Base-by-base conservation (phyloP, 1,284 basidiomycete genomes). In the Hymenochaete sp. region DNA sequence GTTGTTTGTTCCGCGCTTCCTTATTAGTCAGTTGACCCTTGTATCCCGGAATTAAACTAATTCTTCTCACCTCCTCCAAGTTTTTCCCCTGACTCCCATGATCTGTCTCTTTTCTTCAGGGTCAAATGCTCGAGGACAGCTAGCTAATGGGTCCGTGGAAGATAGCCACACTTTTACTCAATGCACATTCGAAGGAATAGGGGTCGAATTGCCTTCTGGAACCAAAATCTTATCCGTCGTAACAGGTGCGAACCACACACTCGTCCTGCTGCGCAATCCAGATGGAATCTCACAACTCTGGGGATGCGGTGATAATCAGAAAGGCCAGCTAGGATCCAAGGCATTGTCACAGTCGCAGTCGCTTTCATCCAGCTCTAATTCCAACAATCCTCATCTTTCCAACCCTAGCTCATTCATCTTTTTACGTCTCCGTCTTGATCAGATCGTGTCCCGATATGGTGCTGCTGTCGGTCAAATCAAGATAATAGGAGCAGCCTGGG, bases 41-140 rank as follows among this genome's bases (percentile, higher is more conserved):
- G n/a, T n/a, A n/a, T n/a, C n/a, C n/a, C n/a, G n/a, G n/a, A n/a
- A n/a, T n/a, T n/a, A n/a, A n/a, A n/a, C n/a, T n/a, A n/a, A n/a
- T n/a, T n/a, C n/a, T n/a, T n/a, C n/a, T n/a, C n/a, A n/a, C n/a
- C n/a, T n/a, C n/a, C n/a, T n/a, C n/a, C 35, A 18, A 7, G 35
- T 8, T 16, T 11, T 16, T 4, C 10, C 11, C 9, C 18, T 9
- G 18, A 10, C 18, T 39, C 18, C 38, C 8, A 21, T 25, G 18
- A 19, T 25, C 11, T 21, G 26, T 14, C 29, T 40, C 21, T 65
- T 81, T 2, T 73, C 80, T 6, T 72, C 79, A 32, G 88, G 88
- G 3, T 90, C 86, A 0, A 92, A 92, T 57, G 81, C 79, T 11
- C 70, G 72, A 36, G 85, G 82, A 2, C 88, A 91, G 58, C 77